Base-by-base conservation (phyloP, 1,284 basidiomycete genomes). In the Meira miltonrushii region DNA sequence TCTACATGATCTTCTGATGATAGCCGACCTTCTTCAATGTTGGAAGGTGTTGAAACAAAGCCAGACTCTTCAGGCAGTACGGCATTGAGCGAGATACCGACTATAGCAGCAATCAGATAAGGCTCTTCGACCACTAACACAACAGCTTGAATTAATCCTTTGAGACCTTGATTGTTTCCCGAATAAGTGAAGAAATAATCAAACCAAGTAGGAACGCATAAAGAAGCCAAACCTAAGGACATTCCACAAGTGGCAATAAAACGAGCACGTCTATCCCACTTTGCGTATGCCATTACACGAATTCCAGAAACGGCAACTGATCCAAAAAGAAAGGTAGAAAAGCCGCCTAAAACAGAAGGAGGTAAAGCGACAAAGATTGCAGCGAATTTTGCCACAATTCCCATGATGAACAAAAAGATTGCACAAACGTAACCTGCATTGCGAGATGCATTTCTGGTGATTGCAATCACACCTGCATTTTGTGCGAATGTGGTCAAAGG, bases 71-170 rank as follows among this genome's bases (percentile, higher is more conserved):
- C 50, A 1, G 61, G 61, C 25, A 64, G 46, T 8, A 63, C 37
- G 12, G 58, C 55, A 52, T 66, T 66, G 54, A 64, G 61, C 23
- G 60, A 15, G 25, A 66, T 64, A 12, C 55, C 58, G 8, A 63
- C 28, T 38, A 66, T 13, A 13, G 57, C 53, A 28, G 61, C 59
- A 48, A 66, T 66, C n/a, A 66, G 55, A 46, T 60, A 66, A 4
- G 64, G 64, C 53, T 63, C 61, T 41, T 66, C 61, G 10, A 66
- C 61, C 19, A 65, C 62, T 15, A 65, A 44, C 25, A 65, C 64
- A 15, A 65, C 52, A 7, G 63, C 60, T 50, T 65, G 60, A 37
- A 65, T 65, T n/a, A 65, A 38, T 6, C 60, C 60, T 23, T 55
- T 55, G 33, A 62, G 41, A 9, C 60, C 63, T 0, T 43, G 39